phyloP scores from a whole-genome alignment of 23 red algal genomes.

The Gracilaria gracilis region DNA sequence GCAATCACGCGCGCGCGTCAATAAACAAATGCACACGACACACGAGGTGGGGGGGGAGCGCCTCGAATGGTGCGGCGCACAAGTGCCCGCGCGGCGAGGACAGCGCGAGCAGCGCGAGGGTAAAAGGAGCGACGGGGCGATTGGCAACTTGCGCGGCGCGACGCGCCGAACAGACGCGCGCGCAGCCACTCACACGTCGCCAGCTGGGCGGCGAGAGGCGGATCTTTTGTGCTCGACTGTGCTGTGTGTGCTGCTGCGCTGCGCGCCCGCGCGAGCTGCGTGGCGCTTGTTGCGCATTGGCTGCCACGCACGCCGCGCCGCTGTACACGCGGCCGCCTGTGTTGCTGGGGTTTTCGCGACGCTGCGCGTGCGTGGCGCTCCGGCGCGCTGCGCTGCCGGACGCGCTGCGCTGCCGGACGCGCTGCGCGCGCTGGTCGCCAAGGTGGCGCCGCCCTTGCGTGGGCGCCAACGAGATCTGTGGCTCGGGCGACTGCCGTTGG shows the following conservation, averaged over 20 bases:
- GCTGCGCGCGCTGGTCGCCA: no score
- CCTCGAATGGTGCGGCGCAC: no score
- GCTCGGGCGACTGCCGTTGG: no score
- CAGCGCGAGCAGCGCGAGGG: slow-evolving; percentile 31
- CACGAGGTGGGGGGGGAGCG: no score
- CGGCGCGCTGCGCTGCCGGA: background rate
- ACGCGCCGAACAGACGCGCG: background rate
- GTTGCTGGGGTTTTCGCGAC: no score
- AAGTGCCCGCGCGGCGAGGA: background rate
- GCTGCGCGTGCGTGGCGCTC: background rate
- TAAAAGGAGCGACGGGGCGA: background rate
- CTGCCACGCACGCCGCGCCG: background rate
- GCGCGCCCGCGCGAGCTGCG: slow-evolving; percentile 3
- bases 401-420: background rate
- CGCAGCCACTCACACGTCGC: background rate
- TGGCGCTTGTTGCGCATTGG: slow-evolving; percentile 9
- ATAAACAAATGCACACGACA: no score
- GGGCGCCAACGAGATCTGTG: no score
- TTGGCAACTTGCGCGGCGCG: slow-evolving; percentile 7
- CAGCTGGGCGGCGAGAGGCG: slow-evolving; percentile 30
- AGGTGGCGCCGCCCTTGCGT: no score
- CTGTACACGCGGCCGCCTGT: background rate
- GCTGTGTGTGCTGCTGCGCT: background rate
- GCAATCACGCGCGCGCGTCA: no score
- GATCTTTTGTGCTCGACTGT: slow-evolving; percentile 21